Percentiles rank a stretch among this genome's conserved stretches.
These are phyloP conservation scores for Berkeleyomyces rouxiae DNA, from an alignment of 2,329 filamentous ascomycete genomes.

Conservation along the genomic window DNA sequence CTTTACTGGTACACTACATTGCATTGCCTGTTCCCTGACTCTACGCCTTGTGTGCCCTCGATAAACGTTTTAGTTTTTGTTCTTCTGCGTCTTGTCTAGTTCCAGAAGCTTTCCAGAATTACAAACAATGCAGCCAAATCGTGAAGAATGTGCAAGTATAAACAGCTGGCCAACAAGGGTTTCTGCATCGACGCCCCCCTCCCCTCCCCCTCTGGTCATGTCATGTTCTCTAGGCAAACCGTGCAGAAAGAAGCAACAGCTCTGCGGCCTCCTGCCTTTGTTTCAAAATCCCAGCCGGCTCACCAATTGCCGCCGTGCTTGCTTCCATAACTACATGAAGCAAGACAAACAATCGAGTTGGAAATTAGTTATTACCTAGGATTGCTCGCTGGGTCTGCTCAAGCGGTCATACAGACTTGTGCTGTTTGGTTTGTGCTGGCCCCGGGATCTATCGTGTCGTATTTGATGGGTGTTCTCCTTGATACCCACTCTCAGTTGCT, in stretches of 20 bases:
- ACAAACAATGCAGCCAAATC: neutral
- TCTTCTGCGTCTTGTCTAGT: neutral
- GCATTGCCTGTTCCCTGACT: neutral
- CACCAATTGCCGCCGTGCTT: neutral
- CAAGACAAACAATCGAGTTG: neutral
- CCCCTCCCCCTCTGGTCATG: neutral
- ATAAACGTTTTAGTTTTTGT: neutral
- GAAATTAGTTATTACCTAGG: neutral
- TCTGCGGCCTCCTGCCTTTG: neutral
- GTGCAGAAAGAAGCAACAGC: neutral
- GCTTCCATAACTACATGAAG: neutral
- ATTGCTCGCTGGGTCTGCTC: neutral
- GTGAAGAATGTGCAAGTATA: neutral
- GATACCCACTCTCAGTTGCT: neutral
- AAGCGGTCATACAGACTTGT: neutral
- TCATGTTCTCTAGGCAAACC: neutral
- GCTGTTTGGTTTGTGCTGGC: neutral
- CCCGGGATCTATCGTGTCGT: neutral
- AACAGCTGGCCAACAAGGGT: neutral
- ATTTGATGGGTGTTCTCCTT: neutral
- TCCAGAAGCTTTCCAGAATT: conserved; percentile 9
- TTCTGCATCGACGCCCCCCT: neutral
- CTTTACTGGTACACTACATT: no score
- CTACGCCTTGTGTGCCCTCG: neutral
- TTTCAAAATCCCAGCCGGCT: neutral